These are phyloP conservation scores for Datura wrightii DNA, from an alignment of 257 asterid species.

Conservation along the genomic window DNA sequence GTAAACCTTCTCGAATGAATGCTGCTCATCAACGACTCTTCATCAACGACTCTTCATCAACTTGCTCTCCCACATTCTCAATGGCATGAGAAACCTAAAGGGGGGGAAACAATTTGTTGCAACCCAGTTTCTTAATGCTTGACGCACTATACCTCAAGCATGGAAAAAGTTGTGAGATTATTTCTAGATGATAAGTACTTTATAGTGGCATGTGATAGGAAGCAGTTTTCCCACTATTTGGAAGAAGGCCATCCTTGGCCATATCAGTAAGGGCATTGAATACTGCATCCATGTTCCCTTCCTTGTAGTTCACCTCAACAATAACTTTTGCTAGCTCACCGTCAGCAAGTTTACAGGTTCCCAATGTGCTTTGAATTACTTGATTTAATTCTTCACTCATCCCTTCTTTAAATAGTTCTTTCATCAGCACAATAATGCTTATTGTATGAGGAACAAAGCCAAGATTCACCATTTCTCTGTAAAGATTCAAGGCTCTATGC, in stretches of 20 bases:
- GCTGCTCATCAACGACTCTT: background rate
- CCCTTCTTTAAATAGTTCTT: conserved; percentile 68
- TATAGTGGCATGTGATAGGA: background rate
- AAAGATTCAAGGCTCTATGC: conserved; percentile 62
- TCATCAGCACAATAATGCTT: conserved; percentile 64
- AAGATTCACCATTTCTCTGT: conserved; percentile 58
- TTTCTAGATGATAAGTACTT: background rate
- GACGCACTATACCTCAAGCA: conserved; percentile 3
- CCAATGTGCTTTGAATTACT: conserved; percentile 57
- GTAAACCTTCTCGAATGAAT: background rate
- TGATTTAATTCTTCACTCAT: conserved; percentile 58
- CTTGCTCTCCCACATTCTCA: background rate
- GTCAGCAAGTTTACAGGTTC: conserved; percentile 67
- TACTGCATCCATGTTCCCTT: conserved; percentile 82
- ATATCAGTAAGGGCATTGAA: conserved; percentile 66
- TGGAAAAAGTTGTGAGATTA: background rate
- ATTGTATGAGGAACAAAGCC: conserved; percentile 71
- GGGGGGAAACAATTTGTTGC: conserved; percentile 16
- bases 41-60: background rate
- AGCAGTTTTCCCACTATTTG: conserved; percentile 56
- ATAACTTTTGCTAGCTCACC: conserved; percentile 73
- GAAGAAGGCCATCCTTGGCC: conserved; percentile 92
- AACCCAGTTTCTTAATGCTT: background rate
- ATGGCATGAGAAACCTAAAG: conserved; percentile 6
- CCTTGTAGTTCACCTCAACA: conserved; percentile 70